A percentile compares a stretch with the other conserved stretches of the same genome.
phyloP scores from a whole-genome alignment of 78 protist genomes.

The Dictyostelium capitatum region DNA sequence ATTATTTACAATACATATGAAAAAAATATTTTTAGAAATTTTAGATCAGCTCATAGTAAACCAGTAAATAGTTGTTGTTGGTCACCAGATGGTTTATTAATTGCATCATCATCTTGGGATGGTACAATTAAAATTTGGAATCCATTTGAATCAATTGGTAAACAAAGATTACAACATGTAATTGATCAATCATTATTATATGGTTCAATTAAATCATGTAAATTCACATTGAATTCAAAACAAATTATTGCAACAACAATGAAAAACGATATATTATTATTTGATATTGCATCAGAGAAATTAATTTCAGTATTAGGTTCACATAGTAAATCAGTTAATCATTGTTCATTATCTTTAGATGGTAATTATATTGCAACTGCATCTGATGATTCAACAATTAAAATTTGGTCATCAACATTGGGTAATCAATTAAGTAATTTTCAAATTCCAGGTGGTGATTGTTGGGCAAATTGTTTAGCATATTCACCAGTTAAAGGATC shows the following conservation, averaged over 20 bases:
- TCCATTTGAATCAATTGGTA: conserved; percentile 12
- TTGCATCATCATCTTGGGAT: conserved; percentile 83
- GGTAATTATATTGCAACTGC: conserved; percentile 58
- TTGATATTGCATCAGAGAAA: conserved; percentile 19
- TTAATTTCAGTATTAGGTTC: conserved; percentile 38
- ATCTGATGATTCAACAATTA: conserved; percentile 63
- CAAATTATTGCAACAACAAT: conserved; percentile 79
- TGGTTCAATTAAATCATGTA: conserved; percentile 56
- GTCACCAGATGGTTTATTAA: conserved; percentile 48
- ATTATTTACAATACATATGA: conserved; percentile 28
- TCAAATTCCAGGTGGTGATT: conserved; percentile 6
- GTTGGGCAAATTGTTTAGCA: conserved; percentile 45
- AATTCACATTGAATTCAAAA: conserved; percentile 47
- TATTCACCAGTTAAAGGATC: conserved; percentile 5
- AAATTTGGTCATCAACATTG: conserved; percentile 52
- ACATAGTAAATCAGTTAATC: conserved; percentile 51
- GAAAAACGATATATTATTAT: conserved; percentile 42
- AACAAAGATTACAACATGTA: neutral
- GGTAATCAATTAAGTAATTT: conserved; percentile 8
- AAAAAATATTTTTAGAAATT: conserved; percentile 1
- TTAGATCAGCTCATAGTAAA: conserved; percentile 42
- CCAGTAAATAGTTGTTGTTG: conserved; percentile 64
- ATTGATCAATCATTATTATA: conserved; percentile 9
- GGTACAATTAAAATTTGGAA: conserved; percentile 81
- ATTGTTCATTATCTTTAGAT: conserved; percentile 68